phyloP scores from a whole-genome alignment of 345 rosid genomes.

The Hirschfeldia incana region DNA sequence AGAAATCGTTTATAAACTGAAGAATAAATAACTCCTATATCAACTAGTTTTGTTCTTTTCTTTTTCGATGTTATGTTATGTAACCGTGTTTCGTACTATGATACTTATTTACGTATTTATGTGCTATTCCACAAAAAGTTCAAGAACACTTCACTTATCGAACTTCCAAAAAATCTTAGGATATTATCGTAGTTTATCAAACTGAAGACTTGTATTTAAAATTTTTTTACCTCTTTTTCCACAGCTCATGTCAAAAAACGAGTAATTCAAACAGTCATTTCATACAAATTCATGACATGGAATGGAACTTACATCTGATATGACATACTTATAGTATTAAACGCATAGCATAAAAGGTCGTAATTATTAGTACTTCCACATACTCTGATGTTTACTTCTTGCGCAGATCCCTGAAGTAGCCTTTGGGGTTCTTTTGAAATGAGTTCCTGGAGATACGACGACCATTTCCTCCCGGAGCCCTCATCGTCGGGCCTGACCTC shows the following conservation, averaged over 20 bases:
- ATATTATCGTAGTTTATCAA: neutral
- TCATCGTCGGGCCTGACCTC: constrained; percentile 4
- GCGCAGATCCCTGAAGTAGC: neutral
- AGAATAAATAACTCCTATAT: neutral
- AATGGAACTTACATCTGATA: neutral
- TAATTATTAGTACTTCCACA: neutral
- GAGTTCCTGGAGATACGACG: neutral
- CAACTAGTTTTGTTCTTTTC: constrained; percentile 4
- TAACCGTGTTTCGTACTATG: neutral
- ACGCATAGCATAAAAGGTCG: neutral
- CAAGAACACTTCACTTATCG: neutral
- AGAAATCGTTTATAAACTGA: constrained; percentile 1
- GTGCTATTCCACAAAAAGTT: no score
- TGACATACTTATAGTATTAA: neutral
- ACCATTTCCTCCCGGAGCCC: constrained; percentile 4
- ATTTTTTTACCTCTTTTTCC: neutral
- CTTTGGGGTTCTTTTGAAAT: neutral
- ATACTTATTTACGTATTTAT: neutral
- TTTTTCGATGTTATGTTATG: neutral
- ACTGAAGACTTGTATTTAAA: neutral
- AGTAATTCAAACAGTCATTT: neutral
- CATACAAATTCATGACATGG: neutral
- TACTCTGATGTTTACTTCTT: neutral
- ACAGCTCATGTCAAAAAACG: neutral
- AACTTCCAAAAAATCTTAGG: neutral